Evolutionary conservation across 2,329 filamentous ascomycete species (phyloP), one percentile per base, ranked within the genome.

Genomic region (Cadophora sp.): DNA sequence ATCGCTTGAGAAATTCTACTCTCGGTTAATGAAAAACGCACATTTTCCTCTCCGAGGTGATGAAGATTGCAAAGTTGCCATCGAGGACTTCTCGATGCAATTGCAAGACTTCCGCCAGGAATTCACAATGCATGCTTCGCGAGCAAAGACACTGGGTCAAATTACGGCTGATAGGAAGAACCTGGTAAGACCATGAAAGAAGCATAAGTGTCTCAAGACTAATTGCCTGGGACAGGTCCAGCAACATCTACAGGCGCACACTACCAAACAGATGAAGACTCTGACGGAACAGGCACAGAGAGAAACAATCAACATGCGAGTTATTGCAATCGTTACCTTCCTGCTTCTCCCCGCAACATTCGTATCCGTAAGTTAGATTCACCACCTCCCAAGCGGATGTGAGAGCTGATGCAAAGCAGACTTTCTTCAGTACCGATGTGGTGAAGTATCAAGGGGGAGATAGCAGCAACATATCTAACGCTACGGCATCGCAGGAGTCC

Each of bases 361-460:
- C 68, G 77, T 80, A 4, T 79, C 77, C 4, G 77, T 77, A 65
- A 72, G 76, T 69, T n/a, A n/a, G n/a, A n/a, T n/a, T n/a, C n/a
- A n/a, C n/a, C n/a, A 34, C 27, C 12, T n/a, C 4, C 8, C 62
- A 26, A 24, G 3, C n/a, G 2, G 11, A 56, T 11, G 22, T 24
- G 16, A 6, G 11, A 24, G 5, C 5, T 22, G 12, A 24, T 56
- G 53, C 29, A 8, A 7, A 12, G 16, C 43, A 80, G 76, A 81
- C 80, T 1, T 80, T 82, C 62, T 81, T 82, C 68, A 78, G 79
- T 55, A 81, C 80, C 0, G 79, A 81, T 56, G 73, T 81, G 11
- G 65, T 81, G 16, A 79, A 79, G 66, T 81, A 76, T 62, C 79
- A 80, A 65, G n/a, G n/a, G n/a, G 11, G 5, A 34, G 31, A 34